phyloP scores from a whole-genome alignment of 129 eudicot genomes.

The Tagetes patula region DNA sequence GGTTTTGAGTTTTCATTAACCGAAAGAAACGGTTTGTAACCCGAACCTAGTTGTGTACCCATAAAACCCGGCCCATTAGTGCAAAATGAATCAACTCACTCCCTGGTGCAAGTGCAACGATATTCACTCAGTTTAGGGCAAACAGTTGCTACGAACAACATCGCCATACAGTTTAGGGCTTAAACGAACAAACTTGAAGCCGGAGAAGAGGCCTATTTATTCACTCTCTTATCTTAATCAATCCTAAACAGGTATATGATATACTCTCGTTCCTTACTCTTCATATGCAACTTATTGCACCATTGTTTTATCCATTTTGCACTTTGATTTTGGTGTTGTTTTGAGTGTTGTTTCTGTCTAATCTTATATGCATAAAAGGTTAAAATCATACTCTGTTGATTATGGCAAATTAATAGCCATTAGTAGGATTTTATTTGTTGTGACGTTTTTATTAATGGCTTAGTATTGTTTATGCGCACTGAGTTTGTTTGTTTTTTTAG shows the following conservation, averaged over 20 bases:
- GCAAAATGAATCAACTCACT: too few relatives aligned
- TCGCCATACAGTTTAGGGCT: constrained; percentile 46
- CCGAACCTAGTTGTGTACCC: too few relatives aligned
- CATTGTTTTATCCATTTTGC: not conserved
- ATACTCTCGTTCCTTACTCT: not conserved
- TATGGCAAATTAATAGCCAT: too few relatives aligned
- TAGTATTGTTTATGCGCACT: not conserved
- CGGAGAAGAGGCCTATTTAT: constrained; percentile 51
- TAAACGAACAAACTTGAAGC: constrained; percentile 57
- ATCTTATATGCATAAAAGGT: not conserved
- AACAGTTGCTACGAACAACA: constrained; percentile 34
- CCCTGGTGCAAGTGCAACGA: too few relatives aligned
- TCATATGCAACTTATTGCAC: constrained; percentile 1
- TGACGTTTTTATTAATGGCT: not conserved
- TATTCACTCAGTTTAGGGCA: constrained; percentile 33
- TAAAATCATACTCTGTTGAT: not conserved
- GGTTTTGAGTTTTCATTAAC: too few relatives aligned
- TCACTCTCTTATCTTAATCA: constrained; percentile 28
- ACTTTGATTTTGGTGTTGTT: not conserved
- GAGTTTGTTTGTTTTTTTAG: not conserved
- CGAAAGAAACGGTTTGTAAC: too few relatives aligned
- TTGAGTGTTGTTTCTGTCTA: not conserved
- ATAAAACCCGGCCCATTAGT: too few relatives aligned
- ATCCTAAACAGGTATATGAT: constrained; percentile 15
- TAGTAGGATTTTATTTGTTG: not conserved